These are phyloP conservation scores for Eutrema heterophyllum DNA, from an alignment of 345 rosid species.

Conservation along the genomic window DNA sequence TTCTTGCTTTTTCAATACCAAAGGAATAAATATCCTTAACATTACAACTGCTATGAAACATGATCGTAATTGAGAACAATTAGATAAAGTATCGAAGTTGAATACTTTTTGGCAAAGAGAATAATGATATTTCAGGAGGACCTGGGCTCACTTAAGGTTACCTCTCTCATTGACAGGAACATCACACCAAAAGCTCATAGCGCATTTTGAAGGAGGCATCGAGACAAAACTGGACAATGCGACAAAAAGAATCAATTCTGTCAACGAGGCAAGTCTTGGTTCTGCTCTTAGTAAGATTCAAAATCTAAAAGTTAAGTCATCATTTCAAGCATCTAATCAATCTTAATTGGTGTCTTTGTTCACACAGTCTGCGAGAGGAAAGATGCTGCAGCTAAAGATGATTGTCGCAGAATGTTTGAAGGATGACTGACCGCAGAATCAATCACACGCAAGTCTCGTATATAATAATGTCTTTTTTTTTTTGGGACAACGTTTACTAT, in stretches of 20 bases:
- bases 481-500: too few species aligned
- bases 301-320: background rate
- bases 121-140: background rate
- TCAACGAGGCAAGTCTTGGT: constrained; percentile 59
- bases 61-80: background rate
- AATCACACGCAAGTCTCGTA: constrained; percentile 11
- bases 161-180: constrained; percentile 45
- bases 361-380: constrained; percentile 69
- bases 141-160: background rate
- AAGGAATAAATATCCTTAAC: too few species aligned
- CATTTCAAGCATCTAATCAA: background rate
- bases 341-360: constrained; percentile 1
- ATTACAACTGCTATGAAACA: constrained; percentile 5
- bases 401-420: constrained; percentile 55
- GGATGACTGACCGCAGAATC: constrained; percentile 25
- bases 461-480: too few species aligned
- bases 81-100: background rate
- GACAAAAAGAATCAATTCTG: constrained; percentile 49
- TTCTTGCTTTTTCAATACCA: background rate
- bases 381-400: constrained; percentile 61
- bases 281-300: constrained; percentile 3
- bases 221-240: constrained; percentile 57
- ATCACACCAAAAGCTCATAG: constrained; percentile 60
- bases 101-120: background rate
- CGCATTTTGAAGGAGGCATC: constrained; percentile 60